A percentile compares a stretch with the other conserved stretches of the same genome.
Conservation (phyloP, 352 stramenopile genomes). For the Phytopythium litorale region DNA sequence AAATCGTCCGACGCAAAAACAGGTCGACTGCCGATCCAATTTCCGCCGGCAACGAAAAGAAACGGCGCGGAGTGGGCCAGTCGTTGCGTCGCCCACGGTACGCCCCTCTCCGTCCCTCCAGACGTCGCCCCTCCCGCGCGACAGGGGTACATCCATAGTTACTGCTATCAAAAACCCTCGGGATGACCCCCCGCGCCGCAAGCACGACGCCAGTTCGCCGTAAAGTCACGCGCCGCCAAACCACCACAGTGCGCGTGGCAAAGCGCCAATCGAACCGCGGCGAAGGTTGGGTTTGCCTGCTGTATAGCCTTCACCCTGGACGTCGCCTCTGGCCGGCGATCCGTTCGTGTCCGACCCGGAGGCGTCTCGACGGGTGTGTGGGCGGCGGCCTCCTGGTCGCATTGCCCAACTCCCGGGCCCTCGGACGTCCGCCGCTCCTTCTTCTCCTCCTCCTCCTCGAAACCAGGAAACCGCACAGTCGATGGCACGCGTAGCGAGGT, state of each 20-base stretch:
- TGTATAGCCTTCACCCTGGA: no score
- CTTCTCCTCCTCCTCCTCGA: not conserved
- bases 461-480: not conserved
- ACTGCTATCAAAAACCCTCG: not conserved
- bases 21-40: no score
- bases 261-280: not conserved
- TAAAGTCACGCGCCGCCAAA: slow-evolving; percentile 1
- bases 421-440: not conserved
- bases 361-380: no score
- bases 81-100: slow-evolving; percentile 1
- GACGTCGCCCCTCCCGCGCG: not conserved
- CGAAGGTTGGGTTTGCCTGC: not conserved
- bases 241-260: not conserved
- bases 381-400: no score
- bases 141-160: not conserved
- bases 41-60: no score
- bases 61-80: no score
- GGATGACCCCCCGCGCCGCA: not conserved
- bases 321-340: not conserved
- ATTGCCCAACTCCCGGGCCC: not conserved
- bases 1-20: no score
- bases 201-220: not conserved
- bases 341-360: no score
- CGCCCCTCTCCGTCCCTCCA: not conserved
- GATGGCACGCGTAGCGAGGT: not conserved